Conservation (phyloP, 192 early-diverging fungal species). For the Linnemannia hyalina region DNA sequence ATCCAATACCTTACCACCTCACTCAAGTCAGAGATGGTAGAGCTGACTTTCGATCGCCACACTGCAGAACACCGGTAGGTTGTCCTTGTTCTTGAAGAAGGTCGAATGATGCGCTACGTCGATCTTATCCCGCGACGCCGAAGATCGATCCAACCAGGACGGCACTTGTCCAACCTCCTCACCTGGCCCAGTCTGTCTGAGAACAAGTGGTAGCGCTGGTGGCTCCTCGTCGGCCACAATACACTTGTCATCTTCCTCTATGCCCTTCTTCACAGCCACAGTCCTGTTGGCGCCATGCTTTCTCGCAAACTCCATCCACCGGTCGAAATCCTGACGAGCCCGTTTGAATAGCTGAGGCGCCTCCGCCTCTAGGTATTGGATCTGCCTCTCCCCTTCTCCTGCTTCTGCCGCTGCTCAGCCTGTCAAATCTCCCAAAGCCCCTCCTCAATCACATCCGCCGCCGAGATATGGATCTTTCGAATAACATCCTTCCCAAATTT, state of each 20-base stretch:
- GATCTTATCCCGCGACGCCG: neutral
- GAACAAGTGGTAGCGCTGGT: neutral
- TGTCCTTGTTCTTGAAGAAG: constrained; percentile 30
- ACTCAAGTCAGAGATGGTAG: constrained; percentile 28
- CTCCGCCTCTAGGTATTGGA: neutral
- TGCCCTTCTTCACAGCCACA: neutral
- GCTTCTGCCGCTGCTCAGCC: neutral
- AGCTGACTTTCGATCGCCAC: constrained; percentile 59
- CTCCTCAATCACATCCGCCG: constrained; percentile 25
- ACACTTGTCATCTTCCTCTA: neutral
- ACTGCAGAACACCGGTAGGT: constrained; percentile 57
- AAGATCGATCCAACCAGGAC: constrained; percentile 37
- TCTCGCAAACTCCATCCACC: neutral
- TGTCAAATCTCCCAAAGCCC: neutral
- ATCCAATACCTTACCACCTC: constrained; percentile 34
- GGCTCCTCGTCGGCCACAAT: neutral
- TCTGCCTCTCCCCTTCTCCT: neutral
- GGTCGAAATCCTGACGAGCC: neutral
- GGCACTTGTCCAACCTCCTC: constrained; percentile 36
- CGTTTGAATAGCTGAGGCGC: neutral
- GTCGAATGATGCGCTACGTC: constrained; percentile 30
- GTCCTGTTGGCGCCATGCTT: neutral
- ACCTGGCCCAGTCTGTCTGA: neutral
- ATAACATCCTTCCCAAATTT: constrained; percentile 29
- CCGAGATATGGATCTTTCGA: constrained; percentile 37